phyloP scores from a whole-genome alignment of 306 rosid genomes.

The Alnus glutinosa region DNA sequence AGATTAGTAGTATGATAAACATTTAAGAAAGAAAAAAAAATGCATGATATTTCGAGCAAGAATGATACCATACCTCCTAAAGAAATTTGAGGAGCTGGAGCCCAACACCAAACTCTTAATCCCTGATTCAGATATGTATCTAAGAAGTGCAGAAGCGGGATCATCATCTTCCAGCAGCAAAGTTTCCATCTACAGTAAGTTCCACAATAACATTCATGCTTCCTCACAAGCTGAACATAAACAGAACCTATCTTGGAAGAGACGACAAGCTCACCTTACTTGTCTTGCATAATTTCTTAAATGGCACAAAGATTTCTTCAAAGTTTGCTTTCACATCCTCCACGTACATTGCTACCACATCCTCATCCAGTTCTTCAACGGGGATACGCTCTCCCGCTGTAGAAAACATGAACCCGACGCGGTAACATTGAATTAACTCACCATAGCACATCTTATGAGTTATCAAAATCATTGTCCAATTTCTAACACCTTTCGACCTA shows the following conservation, averaged over 20 bases:
- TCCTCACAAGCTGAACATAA: constrained; percentile 12
- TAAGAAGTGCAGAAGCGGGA: constrained; percentile 71
- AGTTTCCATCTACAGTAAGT: constrained; percentile 66
- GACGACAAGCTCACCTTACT: constrained; percentile 41
- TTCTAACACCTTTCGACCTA: constrained; percentile 8
- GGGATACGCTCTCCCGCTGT: constrained; percentile 74
- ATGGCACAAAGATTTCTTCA: constrained; percentile 66
- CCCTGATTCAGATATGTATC: constrained; percentile 56
- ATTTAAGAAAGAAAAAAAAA: constrained; percentile 5
- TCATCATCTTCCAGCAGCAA: constrained; percentile 74
- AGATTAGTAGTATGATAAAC: neutral
- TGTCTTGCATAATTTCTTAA: constrained; percentile 54
- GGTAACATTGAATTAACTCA: constrained; percentile 18
- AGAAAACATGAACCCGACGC: constrained; percentile 7
- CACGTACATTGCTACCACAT: constrained; percentile 54
- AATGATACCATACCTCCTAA: constrained; percentile 52
- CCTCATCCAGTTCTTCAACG: constrained; percentile 52
- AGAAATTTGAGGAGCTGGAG: constrained; percentile 54
- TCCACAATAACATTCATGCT: constrained; percentile 20
- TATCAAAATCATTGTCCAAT: constrained; percentile 20
- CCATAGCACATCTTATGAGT: constrained; percentile 23
- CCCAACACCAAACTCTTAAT: constrained; percentile 70
- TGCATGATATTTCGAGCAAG: constrained; percentile 7
- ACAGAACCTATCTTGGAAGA: constrained; percentile 16
- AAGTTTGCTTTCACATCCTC: constrained; percentile 57